Base-by-base conservation (phyloP, 2,329 filamentous ascomycete genomes). In the Septoria petroselini region DNA sequence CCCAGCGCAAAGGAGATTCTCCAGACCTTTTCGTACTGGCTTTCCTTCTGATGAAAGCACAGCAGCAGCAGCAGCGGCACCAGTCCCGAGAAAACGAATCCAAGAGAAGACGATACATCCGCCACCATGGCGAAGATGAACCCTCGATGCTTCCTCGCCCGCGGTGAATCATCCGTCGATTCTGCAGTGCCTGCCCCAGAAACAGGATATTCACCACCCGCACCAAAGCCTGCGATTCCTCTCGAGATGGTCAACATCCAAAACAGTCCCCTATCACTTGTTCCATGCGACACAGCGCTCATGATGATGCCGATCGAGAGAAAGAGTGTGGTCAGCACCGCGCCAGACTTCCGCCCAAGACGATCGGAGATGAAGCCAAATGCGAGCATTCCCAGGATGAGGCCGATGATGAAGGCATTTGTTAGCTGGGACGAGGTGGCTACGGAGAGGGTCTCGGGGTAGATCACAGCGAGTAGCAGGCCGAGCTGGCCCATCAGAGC, bases 1-100 rank as follows among this genome's bases (percentile, higher is more conserved):
- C 87, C 88, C 33, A 93, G 74, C 1, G 87, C 90, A n/a, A 95
- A 74, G 52, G 81, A 84, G 5, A 87, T 80, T 56, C 90, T 82
- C 90, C 90, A 95, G 27, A 88, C 88, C 29, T 41, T 63, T 31
- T 62, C 57, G 31, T 67, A 72, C 42, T 73, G 67, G 14, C 67
- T 66, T 14, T 71, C 68, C 23, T 69, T 56, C 55, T 76, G 68
- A 11, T 72, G 65, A 4, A 76, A 73, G 54, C 75, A 77, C 0
- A 78, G 69, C 1, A 80, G 68, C 2, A 81, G 60, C 0, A 81
- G 68, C 7, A 81, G 62, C 1, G 77, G 74, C 0, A 56, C 53
- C 4, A 56, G 61, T 0, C 73, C 73, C 4, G 70, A 73, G 60
- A 72, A 76, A 3, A 77, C 72, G 53, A 77, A 79, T 0, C 77